Percentiles rank a stretch among this genome's conserved stretches.
Evolutionary conservation across 805 yeast species (phyloP).

Genomic region (Candida caryicola): DNA sequence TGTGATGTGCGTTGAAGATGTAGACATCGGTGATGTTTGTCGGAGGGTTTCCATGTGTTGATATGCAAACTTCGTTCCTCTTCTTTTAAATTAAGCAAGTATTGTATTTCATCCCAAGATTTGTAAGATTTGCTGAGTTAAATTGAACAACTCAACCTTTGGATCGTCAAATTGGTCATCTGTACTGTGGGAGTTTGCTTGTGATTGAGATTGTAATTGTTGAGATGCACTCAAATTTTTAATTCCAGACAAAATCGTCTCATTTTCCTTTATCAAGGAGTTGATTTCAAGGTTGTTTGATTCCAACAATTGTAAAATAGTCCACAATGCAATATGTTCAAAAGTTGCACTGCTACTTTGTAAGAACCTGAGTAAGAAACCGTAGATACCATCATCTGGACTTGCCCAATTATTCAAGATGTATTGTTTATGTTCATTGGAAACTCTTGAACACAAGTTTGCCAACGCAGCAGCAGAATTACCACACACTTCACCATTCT

Average conservation of each 20-base stretch:
- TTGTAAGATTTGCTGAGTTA: constrained; percentile 66
- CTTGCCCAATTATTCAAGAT: constrained; percentile 75
- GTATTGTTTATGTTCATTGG: constrained; percentile 66
- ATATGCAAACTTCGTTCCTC: too few relatives aligned
- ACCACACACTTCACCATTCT: constrained; percentile 93
- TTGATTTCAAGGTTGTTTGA: constrained; percentile 69
- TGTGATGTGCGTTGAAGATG: too few relatives aligned
- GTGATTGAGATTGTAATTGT: constrained; percentile 28
- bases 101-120: constrained; percentile 37
- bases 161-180: constrained; percentile 53
- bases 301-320: constrained; percentile 87
- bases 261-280: constrained; percentile 52
- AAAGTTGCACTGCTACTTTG: constrained; percentile 86
- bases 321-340: constrained; percentile 98
- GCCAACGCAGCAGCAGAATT: constrained; percentile 98
- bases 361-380: constrained; percentile 77
- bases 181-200: constrained; percentile 19
- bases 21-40: too few relatives aligned
- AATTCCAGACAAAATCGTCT: constrained; percentile 52
- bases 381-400: constrained; percentile 82
- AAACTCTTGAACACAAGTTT: constrained; percentile 85
- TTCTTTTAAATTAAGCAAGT: too few relatives aligned
- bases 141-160: constrained; percentile 59
- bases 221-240: constrained; percentile 45
- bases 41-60: too few relatives aligned